phyloP scores from a whole-genome alignment of 805 yeast species.

The Candida pini region DNA sequence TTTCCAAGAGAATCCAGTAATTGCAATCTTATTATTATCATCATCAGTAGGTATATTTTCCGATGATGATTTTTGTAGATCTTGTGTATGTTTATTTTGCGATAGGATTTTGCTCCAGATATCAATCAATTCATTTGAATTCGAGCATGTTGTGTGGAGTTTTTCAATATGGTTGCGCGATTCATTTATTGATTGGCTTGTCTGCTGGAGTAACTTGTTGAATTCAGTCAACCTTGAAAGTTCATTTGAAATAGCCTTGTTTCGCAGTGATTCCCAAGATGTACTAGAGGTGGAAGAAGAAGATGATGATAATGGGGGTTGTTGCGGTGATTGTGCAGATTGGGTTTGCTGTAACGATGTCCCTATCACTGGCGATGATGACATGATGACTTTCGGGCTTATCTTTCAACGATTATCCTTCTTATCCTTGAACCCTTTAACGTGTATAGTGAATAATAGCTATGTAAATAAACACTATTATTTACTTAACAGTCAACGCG shows the following conservation, averaged over 20 bases:
- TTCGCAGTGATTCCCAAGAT: too few relatives aligned
- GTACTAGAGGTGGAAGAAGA: too few relatives aligned
- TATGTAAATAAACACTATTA: too few relatives aligned
- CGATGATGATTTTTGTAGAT: conserved; percentile 19
- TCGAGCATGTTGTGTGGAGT: conserved; percentile 12
- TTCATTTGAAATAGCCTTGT: conserved; percentile 10
- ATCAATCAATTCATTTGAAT: conserved; percentile 36
- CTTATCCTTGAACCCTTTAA: too few relatives aligned
- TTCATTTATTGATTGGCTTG: conserved; percentile 14
- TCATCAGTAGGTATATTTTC: conserved; percentile 3
- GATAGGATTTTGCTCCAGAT: conserved; percentile 59
- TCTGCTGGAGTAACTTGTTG: conserved; percentile 13
- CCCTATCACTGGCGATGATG: too few relatives aligned
- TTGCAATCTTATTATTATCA: background rate
- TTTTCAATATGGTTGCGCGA: conserved; percentile 12
- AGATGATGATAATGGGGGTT: conserved; percentile 1
- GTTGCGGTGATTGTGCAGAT: too few relatives aligned
- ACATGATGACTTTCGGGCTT: too few relatives aligned
- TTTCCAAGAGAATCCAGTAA: too few relatives aligned
- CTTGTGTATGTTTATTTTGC: conserved; percentile 51
- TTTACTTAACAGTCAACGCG: too few relatives aligned
- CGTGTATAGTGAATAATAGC: too few relatives aligned
- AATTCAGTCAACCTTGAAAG: conserved; percentile 11
- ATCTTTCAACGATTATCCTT: too few relatives aligned
- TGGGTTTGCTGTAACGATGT: too few relatives aligned